These are phyloP conservation scores for Papiliotrema terrestris DNA, from an alignment of 1,284 basidiomycete genomes.

Conservation along the genomic window DNA sequence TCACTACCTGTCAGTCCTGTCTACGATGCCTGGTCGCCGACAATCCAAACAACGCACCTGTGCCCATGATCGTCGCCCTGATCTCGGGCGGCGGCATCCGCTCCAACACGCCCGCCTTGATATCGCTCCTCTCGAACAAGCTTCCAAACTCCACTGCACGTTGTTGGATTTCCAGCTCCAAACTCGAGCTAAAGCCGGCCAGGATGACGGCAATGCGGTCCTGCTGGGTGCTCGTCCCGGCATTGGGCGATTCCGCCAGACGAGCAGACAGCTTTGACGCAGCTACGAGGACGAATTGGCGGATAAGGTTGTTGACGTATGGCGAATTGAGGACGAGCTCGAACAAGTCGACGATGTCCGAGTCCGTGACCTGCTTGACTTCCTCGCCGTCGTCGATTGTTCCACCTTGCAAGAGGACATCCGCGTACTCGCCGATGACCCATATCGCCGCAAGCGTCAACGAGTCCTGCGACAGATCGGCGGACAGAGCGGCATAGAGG, in stretches of 20 bases:
- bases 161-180: slow-evolving; percentile 93
- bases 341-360: slow-evolving; percentile 80
- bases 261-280: slow-evolving; percentile 88
- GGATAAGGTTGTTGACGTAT: slow-evolving; percentile 84
- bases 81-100: slow-evolving; percentile 98
- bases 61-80: slow-evolving; percentile 87
- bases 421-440: slow-evolving; percentile 96
- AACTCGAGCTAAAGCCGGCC: slow-evolving; percentile 71
- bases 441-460: slow-evolving; percentile 90
- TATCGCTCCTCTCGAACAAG: slow-evolving; percentile 66
- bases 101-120: slow-evolving; percentile 87
- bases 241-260: slow-evolving; percentile 47
- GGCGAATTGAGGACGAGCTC: slow-evolving; percentile 88
- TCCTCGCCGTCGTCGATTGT: slow-evolving; percentile 80
- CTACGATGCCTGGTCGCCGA: not conserved
- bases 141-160: slow-evolving; percentile 91
- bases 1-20: slow-evolving; percentile 55
- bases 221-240: slow-evolving; percentile 65
- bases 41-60: slow-evolving; percentile 70
- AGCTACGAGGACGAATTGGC: slow-evolving; percentile 88
- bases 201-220: slow-evolving; percentile 74
- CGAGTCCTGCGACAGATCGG: slow-evolving; percentile 94
- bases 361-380: slow-evolving; percentile 69
- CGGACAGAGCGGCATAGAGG: slow-evolving; percentile 79
- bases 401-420: slow-evolving; percentile 80